phyloP scores from a whole-genome alignment of 2,329 filamentous ascomycete genomes.

The Aspergillus pseudoviridinutans region DNA sequence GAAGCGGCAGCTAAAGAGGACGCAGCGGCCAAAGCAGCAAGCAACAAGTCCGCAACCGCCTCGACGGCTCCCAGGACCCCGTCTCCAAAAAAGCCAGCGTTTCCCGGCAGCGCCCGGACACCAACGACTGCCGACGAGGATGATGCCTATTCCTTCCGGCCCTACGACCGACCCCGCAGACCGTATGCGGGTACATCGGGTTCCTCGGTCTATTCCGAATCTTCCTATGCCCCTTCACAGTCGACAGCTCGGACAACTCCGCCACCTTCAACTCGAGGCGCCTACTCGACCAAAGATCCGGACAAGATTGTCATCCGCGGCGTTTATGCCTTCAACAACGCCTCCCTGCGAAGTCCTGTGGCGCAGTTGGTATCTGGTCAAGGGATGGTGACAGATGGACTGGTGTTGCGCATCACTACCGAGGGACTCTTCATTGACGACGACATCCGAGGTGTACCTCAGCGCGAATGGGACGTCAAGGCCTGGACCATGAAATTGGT shows the following conservation, averaged over 20 bases:
- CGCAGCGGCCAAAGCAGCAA: constrained; percentile 30
- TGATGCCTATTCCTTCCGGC: constrained; percentile 68
- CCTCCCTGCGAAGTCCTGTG: constrained; percentile 82
- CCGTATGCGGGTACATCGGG: constrained; percentile 59
- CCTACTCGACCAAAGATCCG: constrained; percentile 84
- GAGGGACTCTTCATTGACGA: constrained; percentile 97
- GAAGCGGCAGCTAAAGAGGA: constrained; percentile 32
- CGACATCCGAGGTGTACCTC: constrained; percentile 83
- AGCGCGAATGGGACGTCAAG: constrained; percentile 98
- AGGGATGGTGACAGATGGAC: constrained; percentile 81
- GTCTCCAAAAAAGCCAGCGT: constrained; percentile 38
- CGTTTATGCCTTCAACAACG: constrained; percentile 88
- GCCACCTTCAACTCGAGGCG: constrained; percentile 69
- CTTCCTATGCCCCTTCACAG: constrained; percentile 79
- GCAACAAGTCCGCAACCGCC: constrained; percentile 25
- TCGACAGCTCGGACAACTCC: constrained; percentile 81
- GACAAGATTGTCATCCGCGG: constrained; percentile 95
- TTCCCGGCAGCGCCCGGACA: constrained; percentile 21
- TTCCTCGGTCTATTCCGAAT: constrained; percentile 73
- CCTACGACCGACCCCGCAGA: constrained; percentile 67
- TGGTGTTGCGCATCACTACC: constrained; percentile 86
- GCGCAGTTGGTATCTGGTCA: constrained; percentile 83
- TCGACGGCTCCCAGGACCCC: constrained; percentile 31
- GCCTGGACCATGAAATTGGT: constrained; percentile 93
- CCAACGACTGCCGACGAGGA: constrained; percentile 52